Percentiles rank a stretch among this genome's conserved stretches.
Evolutionary conservation across 2,329 filamentous ascomycete genomes (phyloP).

Genomic region (Claviceps sp.): DNA sequence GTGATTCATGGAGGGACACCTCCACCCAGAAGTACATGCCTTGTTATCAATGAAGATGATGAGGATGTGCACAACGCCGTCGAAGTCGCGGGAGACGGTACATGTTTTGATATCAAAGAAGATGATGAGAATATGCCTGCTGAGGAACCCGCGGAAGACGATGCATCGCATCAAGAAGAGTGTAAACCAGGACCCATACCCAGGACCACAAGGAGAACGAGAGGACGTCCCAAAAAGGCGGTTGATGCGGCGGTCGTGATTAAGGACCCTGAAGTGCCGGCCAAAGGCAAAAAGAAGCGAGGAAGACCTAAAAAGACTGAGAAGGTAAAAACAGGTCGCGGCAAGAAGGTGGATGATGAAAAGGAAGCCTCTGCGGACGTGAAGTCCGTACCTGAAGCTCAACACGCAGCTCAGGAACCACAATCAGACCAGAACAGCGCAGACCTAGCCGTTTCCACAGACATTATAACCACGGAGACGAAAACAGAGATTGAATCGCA

Average conservation of each 20-base stretch:
- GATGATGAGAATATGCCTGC: background rate
- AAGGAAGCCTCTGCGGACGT: background rate
- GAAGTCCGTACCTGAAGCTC: background rate
- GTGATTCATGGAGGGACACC: background rate
- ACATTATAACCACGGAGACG: background rate
- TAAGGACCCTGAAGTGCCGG: background rate
- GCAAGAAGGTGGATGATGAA: background rate
- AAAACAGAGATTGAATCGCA: background rate
- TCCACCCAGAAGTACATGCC: background rate
- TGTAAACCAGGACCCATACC: conserved; percentile 3
- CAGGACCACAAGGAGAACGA: conserved; percentile 15
- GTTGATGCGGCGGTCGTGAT: conserved; percentile 6
- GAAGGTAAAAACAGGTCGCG: background rate
- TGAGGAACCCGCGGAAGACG: conserved; percentile 6
- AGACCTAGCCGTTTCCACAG: background rate
- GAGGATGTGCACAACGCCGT: background rate
- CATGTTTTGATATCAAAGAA: background rate
- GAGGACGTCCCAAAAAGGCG: conserved; percentile 19
- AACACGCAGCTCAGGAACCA: background rate
- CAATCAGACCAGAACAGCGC: background rate
- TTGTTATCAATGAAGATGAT: background rate
- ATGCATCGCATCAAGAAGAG: conserved; percentile 5
- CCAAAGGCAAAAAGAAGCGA: conserved; percentile 21
- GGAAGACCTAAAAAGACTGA: conserved; percentile 27
- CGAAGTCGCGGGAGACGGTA: conserved; percentile 8